phyloP scores from a whole-genome alignment of 305 asterid genomes.

The Fraxinus nigra region DNA sequence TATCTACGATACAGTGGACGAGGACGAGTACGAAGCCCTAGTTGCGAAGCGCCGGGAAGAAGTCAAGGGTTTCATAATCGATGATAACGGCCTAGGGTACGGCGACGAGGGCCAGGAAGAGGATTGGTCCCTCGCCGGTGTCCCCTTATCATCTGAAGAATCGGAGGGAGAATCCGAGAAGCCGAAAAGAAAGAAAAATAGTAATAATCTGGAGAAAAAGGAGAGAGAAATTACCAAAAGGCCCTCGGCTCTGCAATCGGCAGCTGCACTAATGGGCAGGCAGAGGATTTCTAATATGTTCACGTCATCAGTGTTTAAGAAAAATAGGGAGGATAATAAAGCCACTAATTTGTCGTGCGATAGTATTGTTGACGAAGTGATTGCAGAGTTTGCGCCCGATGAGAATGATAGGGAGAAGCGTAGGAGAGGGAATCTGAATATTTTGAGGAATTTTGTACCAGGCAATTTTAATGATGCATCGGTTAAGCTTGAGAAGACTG shows the following conservation, averaged over 20 bases:
- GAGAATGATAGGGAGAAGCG: conserved; percentile 79
- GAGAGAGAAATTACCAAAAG: conserved; percentile 45
- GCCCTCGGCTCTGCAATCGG: conserved; percentile 67
- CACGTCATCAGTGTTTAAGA: conserved; percentile 78
- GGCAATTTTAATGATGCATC: conserved; percentile 25
- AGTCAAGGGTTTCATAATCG: conserved; percentile 68
- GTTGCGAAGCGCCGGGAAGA: conserved; percentile 90
- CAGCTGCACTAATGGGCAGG: conserved; percentile 90
- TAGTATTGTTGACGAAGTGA: conserved; percentile 80
- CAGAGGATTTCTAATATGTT: conserved; percentile 79
- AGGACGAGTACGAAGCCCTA: conserved; percentile 68
- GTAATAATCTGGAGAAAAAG: conserved; percentile 54
- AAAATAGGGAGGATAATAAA: conserved; percentile 46
- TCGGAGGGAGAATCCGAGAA: conserved; percentile 63
- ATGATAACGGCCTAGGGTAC: conserved; percentile 85
- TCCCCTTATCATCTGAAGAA: conserved; percentile 59
- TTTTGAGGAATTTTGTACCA: conserved; percentile 22
- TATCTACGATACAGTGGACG: conserved; percentile 82
- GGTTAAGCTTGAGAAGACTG: conserved; percentile 47
- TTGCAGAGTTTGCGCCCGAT: conserved; percentile 92
- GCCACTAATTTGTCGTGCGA: conserved; percentile 51
- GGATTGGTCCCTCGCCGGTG: conserved; percentile 80
- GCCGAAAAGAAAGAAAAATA: conserved; percentile 56
- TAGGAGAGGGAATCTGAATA: conserved; percentile 47
- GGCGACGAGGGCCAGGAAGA: conserved; percentile 97